A percentile compares a stretch with the other conserved stretches of the same genome.
These are phyloP conservation scores for Fusarium liriodendri DNA, from an alignment of 2,329 filamentous ascomycete genomes.

Conservation along the genomic window DNA sequence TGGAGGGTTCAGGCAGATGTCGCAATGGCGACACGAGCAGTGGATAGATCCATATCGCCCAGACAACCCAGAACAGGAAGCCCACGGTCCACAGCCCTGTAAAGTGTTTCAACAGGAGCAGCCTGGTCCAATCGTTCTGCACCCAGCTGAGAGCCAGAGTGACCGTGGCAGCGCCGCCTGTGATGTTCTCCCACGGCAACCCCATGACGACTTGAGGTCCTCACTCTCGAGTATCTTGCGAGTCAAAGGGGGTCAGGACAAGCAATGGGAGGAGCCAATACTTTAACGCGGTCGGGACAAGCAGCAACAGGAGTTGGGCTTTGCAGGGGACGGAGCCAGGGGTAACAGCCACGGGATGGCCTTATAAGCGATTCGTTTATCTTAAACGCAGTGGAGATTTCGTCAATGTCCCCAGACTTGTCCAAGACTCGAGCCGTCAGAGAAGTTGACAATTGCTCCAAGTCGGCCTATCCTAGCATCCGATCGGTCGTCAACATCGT, in stretches of 20 bases:
- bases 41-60: conserved; percentile 60
- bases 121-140: conserved; percentile 44
- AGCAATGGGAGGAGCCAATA: neutral
- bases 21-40: conserved; percentile 62
- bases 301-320: conserved; percentile 20
- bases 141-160: conserved; percentile 33
- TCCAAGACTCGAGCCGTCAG: conserved; percentile 31
- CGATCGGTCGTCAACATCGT: conserved; percentile 33
- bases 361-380: conserved; percentile 40
- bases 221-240: neutral
- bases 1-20: conserved; percentile 57
- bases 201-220: conserved; percentile 29
- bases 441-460: conserved; percentile 18
- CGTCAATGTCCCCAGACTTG: neutral
- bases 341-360: conserved; percentile 27
- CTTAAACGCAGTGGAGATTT: conserved; percentile 30
- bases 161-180: conserved; percentile 40
- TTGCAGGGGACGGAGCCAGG: conserved; percentile 24
- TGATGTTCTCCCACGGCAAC: conserved; percentile 39
- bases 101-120: conserved; percentile 50
- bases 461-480: neutral
- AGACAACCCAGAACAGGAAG: conserved; percentile 52
- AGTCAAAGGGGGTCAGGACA: neutral
- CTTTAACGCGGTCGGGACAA: conserved; percentile 3
- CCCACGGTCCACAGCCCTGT: conserved; percentile 50